A percentile compares a stretch with the other conserved stretches of the same genome.
Evolutionary conservation across 2,329 filamentous ascomycete genomes (phyloP).

Genomic region (Kalaharituber pfeilii): DNA sequence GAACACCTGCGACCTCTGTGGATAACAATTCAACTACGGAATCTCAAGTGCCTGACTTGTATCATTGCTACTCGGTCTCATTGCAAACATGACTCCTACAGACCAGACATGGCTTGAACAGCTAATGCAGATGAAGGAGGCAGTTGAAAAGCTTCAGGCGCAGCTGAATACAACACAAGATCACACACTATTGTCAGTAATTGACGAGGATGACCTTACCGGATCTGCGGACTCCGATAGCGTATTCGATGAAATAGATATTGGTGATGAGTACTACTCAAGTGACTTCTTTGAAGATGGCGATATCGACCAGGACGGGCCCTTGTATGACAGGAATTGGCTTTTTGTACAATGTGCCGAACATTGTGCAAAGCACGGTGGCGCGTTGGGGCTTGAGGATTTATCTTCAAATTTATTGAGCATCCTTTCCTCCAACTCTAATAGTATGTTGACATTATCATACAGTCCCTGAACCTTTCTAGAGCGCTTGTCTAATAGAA

Average conservation of each 20-base stretch:
- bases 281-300: constrained; percentile 48
- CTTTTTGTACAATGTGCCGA: constrained; percentile 47
- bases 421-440: constrained; percentile 49
- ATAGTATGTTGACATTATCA: constrained; percentile 21
- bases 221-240: constrained; percentile 34
- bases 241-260: constrained; percentile 43
- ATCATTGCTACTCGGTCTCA: too few relatives aligned
- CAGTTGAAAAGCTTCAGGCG: constrained; percentile 21
- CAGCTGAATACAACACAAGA: constrained; percentile 32
- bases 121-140: constrained; percentile 1
- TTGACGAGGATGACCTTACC: constrained; percentile 46
- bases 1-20: too few relatives aligned
- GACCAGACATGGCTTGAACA: not conserved
- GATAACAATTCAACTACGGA: too few relatives aligned
- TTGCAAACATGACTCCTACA: not conserved
- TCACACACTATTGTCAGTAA: too few relatives aligned
- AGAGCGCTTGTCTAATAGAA: not conserved
- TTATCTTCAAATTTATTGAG: constrained; percentile 62
- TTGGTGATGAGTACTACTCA: constrained; percentile 52
- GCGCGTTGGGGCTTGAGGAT: constrained; percentile 49
- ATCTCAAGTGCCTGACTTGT: too few relatives aligned
- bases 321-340: constrained; percentile 47
- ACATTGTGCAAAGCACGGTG: constrained; percentile 44
- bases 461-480: not conserved
- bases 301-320: constrained; percentile 25